Evolutionary conservation across 192 early-diverging fungal genomes (phyloP).

Genomic region (Funneliformis mosseae): DNA sequence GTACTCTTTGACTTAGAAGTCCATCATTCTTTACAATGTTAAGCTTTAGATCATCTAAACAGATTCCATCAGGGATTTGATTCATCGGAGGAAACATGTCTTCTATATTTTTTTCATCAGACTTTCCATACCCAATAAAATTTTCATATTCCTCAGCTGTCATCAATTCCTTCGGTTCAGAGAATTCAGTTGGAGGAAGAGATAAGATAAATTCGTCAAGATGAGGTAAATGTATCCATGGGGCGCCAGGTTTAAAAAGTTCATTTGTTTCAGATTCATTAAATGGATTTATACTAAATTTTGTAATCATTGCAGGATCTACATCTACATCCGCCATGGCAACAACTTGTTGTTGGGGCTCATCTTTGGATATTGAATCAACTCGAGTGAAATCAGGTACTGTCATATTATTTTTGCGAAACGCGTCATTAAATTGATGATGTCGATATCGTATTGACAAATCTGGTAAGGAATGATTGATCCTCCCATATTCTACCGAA

Average conservation of each 20-base stretch:
- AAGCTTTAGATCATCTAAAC: constrained; percentile 29
- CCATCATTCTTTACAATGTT: not conserved
- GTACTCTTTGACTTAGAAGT: not conserved
- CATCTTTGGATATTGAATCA: not conserved
- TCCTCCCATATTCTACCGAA: constrained; percentile 6
- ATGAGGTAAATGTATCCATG: constrained; percentile 32
- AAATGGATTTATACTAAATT: constrained; percentile 31
- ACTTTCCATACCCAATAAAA: not conserved
- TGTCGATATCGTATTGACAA: not conserved
- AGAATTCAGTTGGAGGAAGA: constrained; percentile 23
- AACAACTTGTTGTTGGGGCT: not conserved
- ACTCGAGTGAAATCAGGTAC: constrained; percentile 14
- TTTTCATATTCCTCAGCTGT: constrained; percentile 29
- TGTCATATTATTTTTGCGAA: constrained; percentile 12
- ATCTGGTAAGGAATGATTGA: constrained; percentile 21
- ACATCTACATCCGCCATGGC: not conserved
- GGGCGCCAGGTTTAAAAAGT: constrained; percentile 31
- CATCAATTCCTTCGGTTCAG: constrained; percentile 28
- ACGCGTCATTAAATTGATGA: constrained; percentile 8
- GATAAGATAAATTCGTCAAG: constrained; percentile 24
- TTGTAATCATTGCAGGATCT: constrained; percentile 6
- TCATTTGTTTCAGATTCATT: constrained; percentile 29
- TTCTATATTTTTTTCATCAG: not conserved
- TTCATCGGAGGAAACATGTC: constrained; percentile 45
- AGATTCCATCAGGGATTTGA: constrained; percentile 38